Evolutionary conservation across 306 rosid genomes (phyloP), one percentile per base, ranked within the genome.

Genomic region (Lathyrus sativus): DNA sequence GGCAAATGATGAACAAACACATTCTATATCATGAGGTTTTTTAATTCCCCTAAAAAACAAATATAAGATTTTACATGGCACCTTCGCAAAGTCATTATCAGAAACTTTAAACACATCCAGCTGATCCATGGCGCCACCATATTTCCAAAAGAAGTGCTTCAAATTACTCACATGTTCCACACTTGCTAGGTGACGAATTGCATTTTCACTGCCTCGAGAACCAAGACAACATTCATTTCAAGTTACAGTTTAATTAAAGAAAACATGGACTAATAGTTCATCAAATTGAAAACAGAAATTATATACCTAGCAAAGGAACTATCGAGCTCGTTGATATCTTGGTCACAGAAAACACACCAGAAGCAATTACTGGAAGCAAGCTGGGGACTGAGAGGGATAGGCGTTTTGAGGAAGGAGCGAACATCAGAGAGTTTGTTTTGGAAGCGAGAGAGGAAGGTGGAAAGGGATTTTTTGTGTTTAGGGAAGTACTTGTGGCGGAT

Each of bases 101-200:
- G 72, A 69, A 70, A 93, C 77, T 75, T 74, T 85, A 62, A 79
- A 88, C 14, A 78, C 46, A 59, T 85, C 83, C 61, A 88, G 51
- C n/a, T 68, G 80, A 53, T 81, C 85, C 82, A 53, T 24, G 42
- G 74, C 53, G 14, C 81, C 95, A 55, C 97, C 96, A 38, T 88
- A 70, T 75, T 93, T 90, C 96, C 99, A 90, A 53, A 85, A 74
- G 57, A 90, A 88, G 55, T 87, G 96, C 89, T 87, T 93, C 90
- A 88, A 78, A 81, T 82, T 85, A 83, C 88, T 87, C 73, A 87
- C 56, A 48, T 93, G 99, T 68, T 78, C 80, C 3, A 26, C 79
- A 62, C 87, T 84, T 7, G 97, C 90, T 11, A 93, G 79, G 79
- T 90, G 99, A 66, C 62, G 80, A 70, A 93, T 88, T 0, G 87